Percentiles rank a stretch among this genome's conserved stretches.
Evolutionary conservation across 257 asterid species (phyloP).

Genomic region (Nicotiana otophora): DNA sequence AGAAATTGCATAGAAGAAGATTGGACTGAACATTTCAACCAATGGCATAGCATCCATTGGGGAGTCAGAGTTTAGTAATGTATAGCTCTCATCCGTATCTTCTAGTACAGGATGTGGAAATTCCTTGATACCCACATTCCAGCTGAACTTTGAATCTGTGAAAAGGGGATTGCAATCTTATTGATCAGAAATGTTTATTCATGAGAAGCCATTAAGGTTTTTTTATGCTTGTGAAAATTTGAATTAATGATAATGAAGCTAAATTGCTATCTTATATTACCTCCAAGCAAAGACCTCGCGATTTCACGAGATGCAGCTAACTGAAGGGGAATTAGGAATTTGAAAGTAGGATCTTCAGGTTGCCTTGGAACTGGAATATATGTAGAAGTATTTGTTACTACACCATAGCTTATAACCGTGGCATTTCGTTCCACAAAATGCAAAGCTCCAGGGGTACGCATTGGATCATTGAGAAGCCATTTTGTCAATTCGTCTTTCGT

Average conservation of each 20-base stretch:
- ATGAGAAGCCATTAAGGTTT: not conserved
- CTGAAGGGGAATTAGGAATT: conserved; percentile 40
- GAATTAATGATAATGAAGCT: not conserved
- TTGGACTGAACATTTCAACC: not conserved
- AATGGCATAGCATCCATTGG: not conserved
- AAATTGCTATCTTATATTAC: not conserved
- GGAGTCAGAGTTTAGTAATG: not conserved
- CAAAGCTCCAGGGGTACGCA: conserved; percentile 34
- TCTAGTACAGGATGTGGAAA: conserved; percentile 26
- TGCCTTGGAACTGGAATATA: conserved; percentile 18
- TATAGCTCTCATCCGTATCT: not conserved
- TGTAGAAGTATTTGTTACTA: conserved; percentile 32
- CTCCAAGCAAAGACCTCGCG: conserved; percentile 35
- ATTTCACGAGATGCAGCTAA: conserved; percentile 36
- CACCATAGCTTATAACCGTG: conserved; percentile 30
- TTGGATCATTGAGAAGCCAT: conserved; percentile 32
- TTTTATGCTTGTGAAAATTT: not conserved
- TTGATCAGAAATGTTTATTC: not conserved
- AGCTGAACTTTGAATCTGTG: conserved; percentile 29
- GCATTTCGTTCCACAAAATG: conserved; percentile 27
- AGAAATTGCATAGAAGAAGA: conserved; percentile 23
- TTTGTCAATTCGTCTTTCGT: conserved; percentile 27
- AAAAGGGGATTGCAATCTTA: not conserved
- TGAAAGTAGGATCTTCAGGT: conserved; percentile 33
- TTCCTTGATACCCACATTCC: conserved; percentile 32